These are phyloP conservation scores for Neoscytalidium dimidiatum DNA, from an alignment of 2,329 filamentous ascomycete species.

Conservation along the genomic window DNA sequence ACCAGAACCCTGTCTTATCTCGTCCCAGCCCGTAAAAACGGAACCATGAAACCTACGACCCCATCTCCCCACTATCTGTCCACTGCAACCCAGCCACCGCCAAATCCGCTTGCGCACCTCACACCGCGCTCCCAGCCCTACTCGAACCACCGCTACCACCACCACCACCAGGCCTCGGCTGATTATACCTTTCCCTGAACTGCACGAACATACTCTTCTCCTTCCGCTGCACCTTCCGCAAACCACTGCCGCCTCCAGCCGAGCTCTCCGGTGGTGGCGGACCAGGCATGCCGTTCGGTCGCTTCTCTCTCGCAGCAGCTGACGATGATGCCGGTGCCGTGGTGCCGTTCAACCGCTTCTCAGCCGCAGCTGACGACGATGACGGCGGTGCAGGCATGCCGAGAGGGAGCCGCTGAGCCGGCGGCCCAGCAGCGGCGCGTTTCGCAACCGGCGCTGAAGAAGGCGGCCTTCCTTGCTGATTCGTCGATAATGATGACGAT, in stretches of 20 bases:
- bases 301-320: neutral
- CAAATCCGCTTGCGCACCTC: too few relatives aligned
- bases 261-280: neutral
- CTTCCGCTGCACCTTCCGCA: neutral
- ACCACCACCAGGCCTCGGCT: neutral
- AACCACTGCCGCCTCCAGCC: neutral
- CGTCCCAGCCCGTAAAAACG: too few relatives aligned
- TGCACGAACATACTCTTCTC: constrained; percentile 13
- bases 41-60: too few relatives aligned
- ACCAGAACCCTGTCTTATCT: too few relatives aligned
- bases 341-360: too few relatives aligned
- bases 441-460: neutral
- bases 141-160: neutral
- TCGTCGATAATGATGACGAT: neutral
- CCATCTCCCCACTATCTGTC: too few relatives aligned
- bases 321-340: neutral
- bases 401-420: too few relatives aligned
- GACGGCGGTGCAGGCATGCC: neutral
- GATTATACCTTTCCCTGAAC: neutral
- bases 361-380: neutral
- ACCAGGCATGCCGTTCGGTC: neutral
- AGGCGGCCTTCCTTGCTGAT: neutral
- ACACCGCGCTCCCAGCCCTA: neutral
- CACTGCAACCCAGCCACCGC: too few relatives aligned
- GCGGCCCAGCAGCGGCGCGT: too few relatives aligned